Conservation (phyloP, 2,329 filamentous ascomycete species). For the Pseudogymnoascus destructans region DNA sequence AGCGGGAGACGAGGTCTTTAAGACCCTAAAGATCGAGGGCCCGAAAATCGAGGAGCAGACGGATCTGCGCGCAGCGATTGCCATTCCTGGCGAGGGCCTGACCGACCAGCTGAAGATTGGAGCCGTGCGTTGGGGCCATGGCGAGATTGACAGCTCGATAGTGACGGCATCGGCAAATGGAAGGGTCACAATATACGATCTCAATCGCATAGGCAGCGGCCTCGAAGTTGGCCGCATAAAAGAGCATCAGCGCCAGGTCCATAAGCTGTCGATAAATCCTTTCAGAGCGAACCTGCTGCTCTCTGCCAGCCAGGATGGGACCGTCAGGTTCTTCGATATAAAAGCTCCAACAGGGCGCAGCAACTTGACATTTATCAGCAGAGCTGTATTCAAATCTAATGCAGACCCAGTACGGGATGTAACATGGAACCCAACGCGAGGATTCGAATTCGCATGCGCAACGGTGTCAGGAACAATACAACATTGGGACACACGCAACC, state of each 20-base stretch:
- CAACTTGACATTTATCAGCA: constrained; percentile 32
- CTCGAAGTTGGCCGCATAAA: constrained; percentile 42
- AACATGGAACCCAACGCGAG: constrained; percentile 51
- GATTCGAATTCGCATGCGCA: constrained; percentile 49
- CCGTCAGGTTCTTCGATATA: constrained; percentile 48
- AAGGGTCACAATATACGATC: constrained; percentile 51
- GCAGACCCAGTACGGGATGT: constrained; percentile 47
- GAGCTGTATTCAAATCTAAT: constrained; percentile 29
- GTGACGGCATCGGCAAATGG: constrained; percentile 52
- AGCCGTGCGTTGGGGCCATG: constrained; percentile 45
- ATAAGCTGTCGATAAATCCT: constrained; percentile 49
- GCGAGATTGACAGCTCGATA: constrained; percentile 35
- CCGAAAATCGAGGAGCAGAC: constrained; percentile 39
- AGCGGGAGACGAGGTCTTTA: constrained; percentile 47
- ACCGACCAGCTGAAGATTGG: constrained; percentile 50
- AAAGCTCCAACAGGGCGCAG: constrained; percentile 33
- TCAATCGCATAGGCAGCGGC: constrained; percentile 34
- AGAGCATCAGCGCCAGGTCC: constrained; percentile 51
- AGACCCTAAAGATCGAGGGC: constrained; percentile 41
- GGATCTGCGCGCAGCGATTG: constrained; percentile 45
- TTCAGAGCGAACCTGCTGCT: constrained; percentile 44
- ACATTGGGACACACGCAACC: constrained; percentile 51
- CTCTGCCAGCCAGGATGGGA: constrained; percentile 51
- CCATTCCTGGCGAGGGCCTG: constrained; percentile 33
- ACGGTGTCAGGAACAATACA: constrained; percentile 48